Base-by-base conservation (phyloP, 1,284 basidiomycete genomes). In the Entoloma clypeatum region DNA sequence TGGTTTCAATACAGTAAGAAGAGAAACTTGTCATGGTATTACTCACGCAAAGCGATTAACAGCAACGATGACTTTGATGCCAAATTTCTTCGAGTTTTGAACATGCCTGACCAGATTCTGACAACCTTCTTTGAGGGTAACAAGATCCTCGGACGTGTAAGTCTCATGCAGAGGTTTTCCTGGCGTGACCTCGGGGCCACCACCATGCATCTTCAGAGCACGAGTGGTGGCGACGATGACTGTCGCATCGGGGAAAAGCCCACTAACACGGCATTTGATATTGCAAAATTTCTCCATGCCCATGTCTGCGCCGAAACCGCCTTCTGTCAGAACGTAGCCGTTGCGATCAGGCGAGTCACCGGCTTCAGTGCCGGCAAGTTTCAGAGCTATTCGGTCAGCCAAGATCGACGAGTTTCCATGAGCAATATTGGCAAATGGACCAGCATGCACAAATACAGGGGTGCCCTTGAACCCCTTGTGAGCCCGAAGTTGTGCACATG, bases 221-320 rank as follows among this genome's bases (percentile, higher is more conserved):
- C 95, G 87, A 27, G 96, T 95, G 1, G 95, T 99, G 2, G 96
- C 96, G 37, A 99, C 95, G 52, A 99, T 89, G 48, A 99, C 83
- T 23, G 88, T 87, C 1, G 93, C 95, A 64, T 99, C 92, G 11
- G 96, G 96, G 43, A 74, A 84, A 50, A 99, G 79, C 22, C 93
- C 95, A 49, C 90, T 94, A 43, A 92, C 77, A 44, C 96, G 84
- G 63, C 95, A 98, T 70, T 99, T 99, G 77, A 99, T 99, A 71
- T 99, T 97, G 77, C 93, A 98, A 77, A 99, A 99, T 68, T 99
- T 94, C 70, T 94, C 91, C 90, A 94, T 92, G 50, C 93, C 95
- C 80, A 99, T 99, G 65, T 99, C 95, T 17, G 96, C 95, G 49
- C 95, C 96, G 65, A 99, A 99, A 17, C 95, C 95, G 58, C 94